Evolutionary conservation across 176 grass and related monocot species (phyloP), one percentile per base, ranked within the genome.

Genomic region (Avena sativa): DNA sequence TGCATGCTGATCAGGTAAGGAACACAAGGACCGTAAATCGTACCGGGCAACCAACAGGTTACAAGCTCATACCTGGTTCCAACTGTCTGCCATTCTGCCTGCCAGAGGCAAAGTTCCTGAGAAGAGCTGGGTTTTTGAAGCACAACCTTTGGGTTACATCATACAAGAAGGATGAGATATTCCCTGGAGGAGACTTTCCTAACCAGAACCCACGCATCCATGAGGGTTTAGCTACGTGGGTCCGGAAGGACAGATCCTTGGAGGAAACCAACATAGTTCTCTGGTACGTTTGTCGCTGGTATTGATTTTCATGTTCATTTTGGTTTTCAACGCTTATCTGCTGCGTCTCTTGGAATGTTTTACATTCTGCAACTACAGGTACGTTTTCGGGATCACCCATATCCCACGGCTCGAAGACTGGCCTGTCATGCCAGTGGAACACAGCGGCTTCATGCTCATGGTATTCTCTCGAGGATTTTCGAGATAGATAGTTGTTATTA

Each of bases 371-470:
- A 56, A 55, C 36, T 64, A 16, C 74, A 99, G 97, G 97, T 99
- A 99, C 16, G 74, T 99, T 3, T 99, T 99, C 49, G 97, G 97
- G 49, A 74, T 99, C 67, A 97, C 97, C 71, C 97, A 99, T 68
- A 99, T 99, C 84, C 97, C 97, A n/a, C 91, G 97, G 81, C 73
- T 99, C 53, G 97, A 99, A 76, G 97, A 99, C 28, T 99, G 97
- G 97, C 97, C 97, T 63, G 97, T 97, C 86, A 99, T 99, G 97
- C 97, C 97, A 0, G 97, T 94, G 80, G 97, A 99, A 89, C 97
- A 60, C 60, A 93, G 93, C 59, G 97, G 97, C 44, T 99, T 99
- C 92, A 95, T 88, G 97, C 92, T 99, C 88, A 97, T 97, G 94
- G 97, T 97, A 97, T 63, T 40, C 5, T 67, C 12, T 46, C 9